Conservation (phyloP, 2,329 filamentous ascomycete species). For the Penicillium hesseltinei region DNA sequence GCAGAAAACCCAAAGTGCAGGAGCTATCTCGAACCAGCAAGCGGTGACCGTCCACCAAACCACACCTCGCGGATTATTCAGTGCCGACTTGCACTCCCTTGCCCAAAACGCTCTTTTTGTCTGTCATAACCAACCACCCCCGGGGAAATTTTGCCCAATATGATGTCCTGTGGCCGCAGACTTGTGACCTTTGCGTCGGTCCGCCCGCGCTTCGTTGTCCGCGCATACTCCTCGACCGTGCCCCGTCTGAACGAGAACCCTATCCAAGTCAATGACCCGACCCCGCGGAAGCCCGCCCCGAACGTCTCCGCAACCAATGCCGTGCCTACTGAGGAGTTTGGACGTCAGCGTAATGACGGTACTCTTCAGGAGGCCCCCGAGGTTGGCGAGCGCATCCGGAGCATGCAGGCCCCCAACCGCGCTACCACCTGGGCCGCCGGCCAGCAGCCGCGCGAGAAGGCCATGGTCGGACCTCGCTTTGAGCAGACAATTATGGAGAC, state of each 20-base stretch:
- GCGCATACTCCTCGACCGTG: slow-evolving; percentile 46
- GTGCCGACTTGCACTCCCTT: slow-evolving; percentile 13
- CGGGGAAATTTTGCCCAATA: slow-evolving; percentile 31
- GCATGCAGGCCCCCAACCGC: slow-evolving; percentile 84
- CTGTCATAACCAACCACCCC: slow-evolving; percentile 20
- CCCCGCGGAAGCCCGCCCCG: slow-evolving; percentile 47
- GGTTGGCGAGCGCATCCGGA: slow-evolving; percentile 56
- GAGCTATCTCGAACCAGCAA: slow-evolving; percentile 7
- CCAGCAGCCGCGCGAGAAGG: slow-evolving; percentile 75
- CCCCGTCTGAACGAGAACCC: slow-evolving; percentile 42
- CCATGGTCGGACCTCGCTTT: slow-evolving; percentile 92
- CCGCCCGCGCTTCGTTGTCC: slow-evolving; percentile 32
- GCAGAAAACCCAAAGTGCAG: slow-evolving; percentile 22
- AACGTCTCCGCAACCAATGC: slow-evolving; percentile 64
- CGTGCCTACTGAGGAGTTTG: slow-evolving; percentile 49
- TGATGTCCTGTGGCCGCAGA: slow-evolving; percentile 48
- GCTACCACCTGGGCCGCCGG: slow-evolving; percentile 76
- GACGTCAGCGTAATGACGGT: slow-evolving; percentile 37
- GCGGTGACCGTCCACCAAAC: slow-evolving; percentile 29
- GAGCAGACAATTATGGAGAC: slow-evolving; percentile 93
- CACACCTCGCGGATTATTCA: slow-evolving; percentile 33
- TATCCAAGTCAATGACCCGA: slow-evolving; percentile 58
- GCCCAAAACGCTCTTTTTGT: slow-evolving; percentile 19
- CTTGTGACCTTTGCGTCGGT: slow-evolving; percentile 48
- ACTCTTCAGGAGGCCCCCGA: slow-evolving; percentile 56